Evolutionary conservation across 768 basidiomycete genomes (phyloP).

Genomic region (Mycena capillaripes): DNA sequence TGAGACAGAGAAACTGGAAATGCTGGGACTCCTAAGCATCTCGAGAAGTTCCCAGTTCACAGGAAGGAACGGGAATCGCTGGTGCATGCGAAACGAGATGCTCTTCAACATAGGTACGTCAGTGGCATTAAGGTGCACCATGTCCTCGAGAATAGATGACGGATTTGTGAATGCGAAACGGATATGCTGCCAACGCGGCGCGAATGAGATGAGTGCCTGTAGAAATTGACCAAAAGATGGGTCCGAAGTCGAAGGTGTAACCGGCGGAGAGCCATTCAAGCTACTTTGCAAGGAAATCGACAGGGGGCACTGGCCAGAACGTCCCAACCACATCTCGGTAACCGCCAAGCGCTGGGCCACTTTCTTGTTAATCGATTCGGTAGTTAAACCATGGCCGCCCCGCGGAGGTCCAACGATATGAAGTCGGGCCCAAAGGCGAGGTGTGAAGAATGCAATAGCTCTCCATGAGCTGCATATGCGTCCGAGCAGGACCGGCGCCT

Average conservation of each 20-base stretch:
- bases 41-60: no score
- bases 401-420: slow-evolving; percentile 21
- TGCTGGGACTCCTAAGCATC: no score
- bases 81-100: no score
- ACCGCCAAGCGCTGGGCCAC: neutral
- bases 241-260: no score
- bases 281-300: neutral
- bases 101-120: no score
- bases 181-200: neutral
- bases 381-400: neutral
- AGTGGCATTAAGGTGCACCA: neutral
- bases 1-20: no score
- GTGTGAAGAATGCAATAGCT: slow-evolving; percentile 16
- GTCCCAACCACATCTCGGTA: neutral
- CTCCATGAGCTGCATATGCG: slow-evolving; percentile 31
- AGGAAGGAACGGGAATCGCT: no score
- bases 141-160: neutral
- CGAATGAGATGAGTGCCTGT: neutral
- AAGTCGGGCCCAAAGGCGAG: slow-evolving; percentile 17
- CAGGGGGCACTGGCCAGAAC: neutral
- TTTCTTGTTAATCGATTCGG: neutral
- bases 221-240: neutral
- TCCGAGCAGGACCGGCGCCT: slow-evolving; percentile 29
- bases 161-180: neutral
- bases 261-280: no score